Evolutionary conservation across 305 asterid species (phyloP).

Genomic region (Lippia alba): DNA sequence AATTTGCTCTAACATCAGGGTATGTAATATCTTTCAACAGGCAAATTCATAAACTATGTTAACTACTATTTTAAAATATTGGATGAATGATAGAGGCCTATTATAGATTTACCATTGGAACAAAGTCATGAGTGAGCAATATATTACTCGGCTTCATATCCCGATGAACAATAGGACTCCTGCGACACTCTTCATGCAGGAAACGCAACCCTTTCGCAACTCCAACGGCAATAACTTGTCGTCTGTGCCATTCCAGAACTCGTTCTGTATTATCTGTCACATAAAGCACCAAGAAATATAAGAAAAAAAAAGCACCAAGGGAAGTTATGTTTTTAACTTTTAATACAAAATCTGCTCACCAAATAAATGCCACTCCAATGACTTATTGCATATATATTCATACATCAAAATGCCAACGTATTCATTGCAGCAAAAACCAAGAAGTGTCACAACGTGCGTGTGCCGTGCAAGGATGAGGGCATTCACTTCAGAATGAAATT

Average conservation of each 20-base stretch:
- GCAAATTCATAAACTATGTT: background rate
- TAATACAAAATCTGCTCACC: conserved; percentile 61
- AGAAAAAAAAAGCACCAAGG: background rate
- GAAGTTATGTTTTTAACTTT: too few species aligned
- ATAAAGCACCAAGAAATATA: conserved; percentile 9
- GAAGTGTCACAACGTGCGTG: conserved; percentile 64
- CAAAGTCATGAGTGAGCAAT: conserved; percentile 49
- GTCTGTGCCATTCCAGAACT: conserved; percentile 54
- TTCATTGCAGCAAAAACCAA: conserved; percentile 71
- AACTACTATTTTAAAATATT: background rate
- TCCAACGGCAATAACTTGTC: conserved; percentile 56
- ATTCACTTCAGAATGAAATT: conserved; percentile 58
- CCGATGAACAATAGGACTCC: conserved; percentile 53
- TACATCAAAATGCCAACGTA: conserved; percentile 65
- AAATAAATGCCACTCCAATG: conserved; percentile 78
- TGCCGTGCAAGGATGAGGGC: conserved; percentile 63
- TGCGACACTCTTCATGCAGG: conserved; percentile 62
- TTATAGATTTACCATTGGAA: conserved; percentile 48
- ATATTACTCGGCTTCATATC: conserved; percentile 58
- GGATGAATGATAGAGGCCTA: background rate
- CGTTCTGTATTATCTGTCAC: conserved; percentile 36
- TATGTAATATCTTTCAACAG: too few species aligned
- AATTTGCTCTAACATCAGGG: too few species aligned
- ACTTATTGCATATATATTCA: conserved; percentile 64
- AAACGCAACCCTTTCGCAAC: conserved; percentile 60